Percentiles rank a stretch among this genome's conserved stretches.
Conservation (phyloP, 2,329 filamentous ascomycete genomes). For the Talaromyces sp. region DNA sequence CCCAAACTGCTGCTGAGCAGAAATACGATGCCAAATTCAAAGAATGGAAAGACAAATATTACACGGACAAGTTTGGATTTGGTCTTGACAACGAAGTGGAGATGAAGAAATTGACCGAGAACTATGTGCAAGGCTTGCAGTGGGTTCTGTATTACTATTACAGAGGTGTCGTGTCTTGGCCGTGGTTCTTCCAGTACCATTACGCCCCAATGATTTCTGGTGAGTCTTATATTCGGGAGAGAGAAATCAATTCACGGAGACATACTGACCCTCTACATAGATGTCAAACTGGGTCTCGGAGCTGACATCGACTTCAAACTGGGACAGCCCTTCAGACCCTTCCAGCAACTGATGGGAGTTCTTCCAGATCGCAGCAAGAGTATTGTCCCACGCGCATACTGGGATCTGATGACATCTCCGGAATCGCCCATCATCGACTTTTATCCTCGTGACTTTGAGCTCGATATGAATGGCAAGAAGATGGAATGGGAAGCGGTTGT, state of each 20-base stretch:
- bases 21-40: slow-evolving; percentile 88
- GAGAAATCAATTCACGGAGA: not conserved
- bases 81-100: slow-evolving; percentile 72
- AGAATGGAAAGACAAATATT: slow-evolving; percentile 93
- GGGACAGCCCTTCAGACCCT: slow-evolving; percentile 90
- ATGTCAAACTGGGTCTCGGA: slow-evolving; percentile 80
- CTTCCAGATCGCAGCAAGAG: slow-evolving; percentile 94
- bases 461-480: slow-evolving; percentile 99
- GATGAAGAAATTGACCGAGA: slow-evolving; percentile 77
- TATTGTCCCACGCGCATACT: slow-evolving; percentile 83
- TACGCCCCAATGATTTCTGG: slow-evolving; percentile 95
- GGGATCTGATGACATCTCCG: slow-evolving; percentile 84
- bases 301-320: slow-evolving; percentile 89
- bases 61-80: slow-evolving; percentile 87
- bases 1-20: slow-evolving; percentile 69
- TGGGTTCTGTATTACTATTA: slow-evolving; percentile 99
- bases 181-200: slow-evolving; percentile 96
- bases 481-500: slow-evolving; percentile 99
- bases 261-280: slow-evolving; percentile 38
- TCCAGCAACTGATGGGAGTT: slow-evolving; percentile 96
- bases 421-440: slow-evolving; percentile 95
- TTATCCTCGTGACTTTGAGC: slow-evolving; percentile 91
- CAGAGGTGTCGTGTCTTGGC: slow-evolving; percentile 93
- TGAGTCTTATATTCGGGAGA: slow-evolving; percentile 24
- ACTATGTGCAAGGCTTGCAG: slow-evolving; percentile 94